Evolutionary conservation across 345 rosid species (phyloP).

Genomic region (Pistacia integerrima): DNA sequence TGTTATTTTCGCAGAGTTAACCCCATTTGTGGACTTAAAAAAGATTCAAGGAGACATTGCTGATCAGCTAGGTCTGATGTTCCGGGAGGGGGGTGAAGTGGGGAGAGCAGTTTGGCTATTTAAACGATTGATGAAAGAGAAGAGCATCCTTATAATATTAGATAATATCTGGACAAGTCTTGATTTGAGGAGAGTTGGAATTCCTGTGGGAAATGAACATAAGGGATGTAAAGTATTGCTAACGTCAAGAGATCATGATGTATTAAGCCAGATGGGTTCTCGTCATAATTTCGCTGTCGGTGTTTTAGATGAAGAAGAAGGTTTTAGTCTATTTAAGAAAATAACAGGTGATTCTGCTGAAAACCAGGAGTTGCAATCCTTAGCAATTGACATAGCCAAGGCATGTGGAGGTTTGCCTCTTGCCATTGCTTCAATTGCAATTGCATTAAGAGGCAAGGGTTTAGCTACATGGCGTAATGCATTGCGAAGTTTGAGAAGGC

Average conservation of each 20-base stretch:
- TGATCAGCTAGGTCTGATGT: background rate
- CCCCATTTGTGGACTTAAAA: background rate
- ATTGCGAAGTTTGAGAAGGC: background rate
- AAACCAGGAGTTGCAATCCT: background rate
- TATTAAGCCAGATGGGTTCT: background rate
- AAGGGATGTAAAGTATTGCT: background rate
- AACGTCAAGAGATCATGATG: background rate
- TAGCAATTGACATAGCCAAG: constrained; percentile 20
- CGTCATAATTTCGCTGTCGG: background rate
- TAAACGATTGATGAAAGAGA: background rate
- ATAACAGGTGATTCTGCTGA: constrained; percentile 13
- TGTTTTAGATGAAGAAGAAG: constrained; percentile 13
- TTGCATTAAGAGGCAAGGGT: constrained; percentile 10
- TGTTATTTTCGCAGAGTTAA: background rate
- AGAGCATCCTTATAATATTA: constrained; percentile 27
- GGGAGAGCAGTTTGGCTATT: background rate
- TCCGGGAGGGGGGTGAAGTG: background rate
- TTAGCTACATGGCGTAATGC: constrained; percentile 24
- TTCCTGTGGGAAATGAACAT: background rate
- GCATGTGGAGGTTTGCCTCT: constrained; percentile 27
- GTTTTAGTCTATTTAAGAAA: constrained; percentile 29
- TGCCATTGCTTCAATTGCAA: constrained; percentile 20
- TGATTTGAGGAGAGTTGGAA: background rate
- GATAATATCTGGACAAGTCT: background rate
- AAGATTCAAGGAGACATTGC: background rate